phyloP scores from a whole-genome alignment of 2,329 filamentous ascomycete genomes.

The Alternaria conjuncta region DNA sequence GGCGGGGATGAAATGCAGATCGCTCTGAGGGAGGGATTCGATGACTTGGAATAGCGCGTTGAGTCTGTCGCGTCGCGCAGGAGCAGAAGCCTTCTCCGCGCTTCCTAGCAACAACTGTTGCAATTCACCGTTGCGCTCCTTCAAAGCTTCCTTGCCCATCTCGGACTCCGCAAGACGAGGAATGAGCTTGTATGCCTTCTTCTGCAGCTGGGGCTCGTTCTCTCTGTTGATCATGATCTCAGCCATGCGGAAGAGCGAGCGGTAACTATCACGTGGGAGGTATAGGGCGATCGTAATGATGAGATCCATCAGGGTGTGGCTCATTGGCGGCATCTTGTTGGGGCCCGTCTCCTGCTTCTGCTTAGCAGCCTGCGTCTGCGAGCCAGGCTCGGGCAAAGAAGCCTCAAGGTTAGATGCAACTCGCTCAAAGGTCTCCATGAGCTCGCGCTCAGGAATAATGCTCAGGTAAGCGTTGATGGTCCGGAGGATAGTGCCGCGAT shows the following conservation, averaged over 20 bases:
- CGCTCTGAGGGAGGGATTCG: slow-evolving; percentile 75
- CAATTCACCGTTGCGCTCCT: slow-evolving; percentile 76
- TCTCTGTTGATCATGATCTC: slow-evolving; percentile 80
- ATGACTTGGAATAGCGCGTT: slow-evolving; percentile 82
- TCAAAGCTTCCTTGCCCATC: slow-evolving; percentile 75
- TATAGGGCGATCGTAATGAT: slow-evolving; percentile 96
- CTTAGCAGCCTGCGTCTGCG: slow-evolving; percentile 68
- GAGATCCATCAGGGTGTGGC: slow-evolving; percentile 94
- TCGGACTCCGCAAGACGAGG: slow-evolving; percentile 85
- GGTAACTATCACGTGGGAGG: slow-evolving; percentile 84
- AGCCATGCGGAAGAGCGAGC: slow-evolving; percentile 84
- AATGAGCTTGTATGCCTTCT: slow-evolving; percentile 99
- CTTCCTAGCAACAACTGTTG: slow-evolving; percentile 81
- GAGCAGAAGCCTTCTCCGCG: slow-evolving; percentile 83
- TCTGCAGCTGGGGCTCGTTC: slow-evolving; percentile 90
- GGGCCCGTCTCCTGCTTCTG: slow-evolving; percentile 67
- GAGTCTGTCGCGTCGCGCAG: slow-evolving; percentile 84
- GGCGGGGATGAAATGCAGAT: slow-evolving; percentile 91
- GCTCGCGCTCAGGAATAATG: slow-evolving; percentile 70
- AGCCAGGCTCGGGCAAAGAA: slow-evolving; percentile 47
- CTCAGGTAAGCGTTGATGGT: slow-evolving; percentile 95
- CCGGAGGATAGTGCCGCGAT: slow-evolving; percentile 86
- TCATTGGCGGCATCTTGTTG: slow-evolving; percentile 85
- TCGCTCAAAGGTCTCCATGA: slow-evolving; percentile 17
- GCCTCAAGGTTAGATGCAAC: slow-evolving; percentile 25